These are phyloP conservation scores for Blechomonas ayalai DNA, from an alignment of 208 protist species.

Conservation along the genomic window DNA sequence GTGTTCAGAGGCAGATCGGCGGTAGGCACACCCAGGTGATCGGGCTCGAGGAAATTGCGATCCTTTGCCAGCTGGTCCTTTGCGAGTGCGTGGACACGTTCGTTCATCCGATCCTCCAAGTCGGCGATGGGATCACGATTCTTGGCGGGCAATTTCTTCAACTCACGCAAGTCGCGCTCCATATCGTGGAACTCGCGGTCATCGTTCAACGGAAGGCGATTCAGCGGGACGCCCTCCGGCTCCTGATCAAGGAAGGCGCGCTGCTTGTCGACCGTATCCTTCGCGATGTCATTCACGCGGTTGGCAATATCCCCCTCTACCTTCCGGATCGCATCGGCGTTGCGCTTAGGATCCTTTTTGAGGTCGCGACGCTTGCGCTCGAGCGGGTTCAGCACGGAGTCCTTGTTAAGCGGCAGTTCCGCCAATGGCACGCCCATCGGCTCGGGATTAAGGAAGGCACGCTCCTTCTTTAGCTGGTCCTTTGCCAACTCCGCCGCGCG, in stretches of 20 bases:
- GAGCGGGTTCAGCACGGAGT: conserved; percentile 47
- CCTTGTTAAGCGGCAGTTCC: conserved; percentile 63
- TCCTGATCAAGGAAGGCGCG: conserved; percentile 58
- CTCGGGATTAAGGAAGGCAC: conserved; percentile 57
- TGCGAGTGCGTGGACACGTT: conserved; percentile 55
- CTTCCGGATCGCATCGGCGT: conserved; percentile 42
- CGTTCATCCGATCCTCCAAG: conserved; percentile 49
- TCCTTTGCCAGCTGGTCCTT: conserved; percentile 52
- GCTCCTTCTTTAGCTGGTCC: conserved; percentile 57
- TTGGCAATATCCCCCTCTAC: conserved; percentile 55
- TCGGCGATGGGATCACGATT: conserved; percentile 41
- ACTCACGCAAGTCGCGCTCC: conserved; percentile 32
- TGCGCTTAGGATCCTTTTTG: conserved; percentile 53
- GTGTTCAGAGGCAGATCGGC: conserved; percentile 45
- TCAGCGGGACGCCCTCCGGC: conserved; percentile 32
- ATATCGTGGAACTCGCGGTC: conserved; percentile 46
- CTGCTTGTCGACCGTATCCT: conserved; percentile 64
- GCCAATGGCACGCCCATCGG: conserved; percentile 58
- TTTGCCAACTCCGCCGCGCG: conserved; percentile 57
- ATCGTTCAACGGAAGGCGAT: conserved; percentile 20
- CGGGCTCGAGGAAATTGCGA: conserved; percentile 45
- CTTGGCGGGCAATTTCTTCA: conserved; percentile 29
- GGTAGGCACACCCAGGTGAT: conserved; percentile 23
- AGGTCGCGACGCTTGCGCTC: conserved; percentile 64
- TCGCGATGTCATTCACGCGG: conserved; percentile 53